Base-by-base conservation (phyloP, 192 early-diverging fungal genomes). In the Coemansia sp. region DNA sequence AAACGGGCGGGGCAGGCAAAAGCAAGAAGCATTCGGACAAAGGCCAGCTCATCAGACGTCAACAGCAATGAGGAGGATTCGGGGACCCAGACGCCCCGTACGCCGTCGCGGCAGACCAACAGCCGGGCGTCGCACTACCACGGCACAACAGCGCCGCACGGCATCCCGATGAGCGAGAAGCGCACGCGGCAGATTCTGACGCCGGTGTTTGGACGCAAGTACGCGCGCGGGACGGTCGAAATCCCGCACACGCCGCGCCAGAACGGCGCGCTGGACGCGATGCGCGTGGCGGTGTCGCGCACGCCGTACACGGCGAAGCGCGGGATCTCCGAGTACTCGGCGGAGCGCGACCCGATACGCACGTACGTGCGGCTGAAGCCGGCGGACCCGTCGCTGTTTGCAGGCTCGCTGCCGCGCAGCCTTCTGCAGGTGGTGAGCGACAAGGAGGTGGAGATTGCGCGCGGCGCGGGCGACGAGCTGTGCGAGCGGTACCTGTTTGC, bases 401-500 rank as follows among this genome's bases (percentile, higher is more conserved):
- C 29, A 14, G 60, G 33, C 7, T 30, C 43, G 32, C 25, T 47
- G 32, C 47, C 58, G 8, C 52, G 47, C 14, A 64, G 65, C 30
- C 48, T 80, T 6, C 21, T 81, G 47, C 68, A 65, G 29, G 62
- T 81, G 27, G 67, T 71, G 1, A 77, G 65, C 62, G 80, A 81
- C 58, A 81, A 76, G 25, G 48, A 50, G 14, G 48, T 50, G 11
- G 48, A 50, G 23, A 50, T 50, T 14, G 28, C 24, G 2, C 24
- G 28, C 47, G 78, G 71, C 44, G 68, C 57, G 0, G 64, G 60
- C 10, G 62, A 60, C 29, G 31, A 19, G 19, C 14, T 65, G 55
- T 23, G 60, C 32, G 67, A 71, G 56, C 65, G 76, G 2, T 86
- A 86, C 52, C 60, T 69, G 57, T 90, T 90, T 33, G 77, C 85